Percentiles rank a stretch among this genome's conserved stretches.
phyloP scores from a whole-genome alignment of 345 rosid species.

The Erodium maritimum region DNA sequence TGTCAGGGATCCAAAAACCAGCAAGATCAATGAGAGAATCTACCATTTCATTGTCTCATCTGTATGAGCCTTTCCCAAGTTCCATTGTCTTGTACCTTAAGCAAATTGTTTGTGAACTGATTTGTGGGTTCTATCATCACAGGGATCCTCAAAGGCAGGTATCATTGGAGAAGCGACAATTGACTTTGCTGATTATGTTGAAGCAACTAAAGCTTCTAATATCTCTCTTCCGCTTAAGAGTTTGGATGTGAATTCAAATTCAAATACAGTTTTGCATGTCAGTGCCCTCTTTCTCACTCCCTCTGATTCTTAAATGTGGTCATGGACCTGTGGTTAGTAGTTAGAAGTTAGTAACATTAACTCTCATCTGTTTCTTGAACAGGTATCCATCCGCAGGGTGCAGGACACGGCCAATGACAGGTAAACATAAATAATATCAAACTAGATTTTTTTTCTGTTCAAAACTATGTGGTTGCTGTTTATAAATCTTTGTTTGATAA shows the following conservation, averaged over 20 bases:
- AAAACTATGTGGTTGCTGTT: neutral
- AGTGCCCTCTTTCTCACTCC: conserved; percentile 3
- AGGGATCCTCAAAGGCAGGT: conserved; percentile 22
- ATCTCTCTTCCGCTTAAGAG: conserved; percentile 23
- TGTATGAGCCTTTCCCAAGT: conserved; percentile 1
- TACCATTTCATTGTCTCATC: conserved; percentile 22
- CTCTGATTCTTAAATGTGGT: neutral
- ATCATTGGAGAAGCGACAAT: conserved; percentile 27
- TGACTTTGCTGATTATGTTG: conserved; percentile 24
- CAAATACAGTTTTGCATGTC: conserved; percentile 25
- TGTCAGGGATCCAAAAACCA: conserved; percentile 18
- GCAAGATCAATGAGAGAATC: conserved; percentile 21
- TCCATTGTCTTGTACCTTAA: neutral
- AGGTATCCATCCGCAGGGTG: conserved; percentile 26
- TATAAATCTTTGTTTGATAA: neutral
- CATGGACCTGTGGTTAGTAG: too few relatives aligned
- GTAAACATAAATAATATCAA: conserved; percentile 8
- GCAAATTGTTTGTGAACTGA: neutral
- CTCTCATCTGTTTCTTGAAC: neutral
- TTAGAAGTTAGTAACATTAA: neutral
- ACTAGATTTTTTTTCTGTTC: neutral
- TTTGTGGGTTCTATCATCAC: conserved; percentile 5
- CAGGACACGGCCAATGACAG: conserved; percentile 18
- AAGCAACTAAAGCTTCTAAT: conserved; percentile 17
- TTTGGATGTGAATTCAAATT: conserved; percentile 12